A percentile compares a stretch with the other conserved stretches of the same genome.
Conservation (phyloP, 1,284 basidiomycete genomes). For the Phellopilus nigrolimitatus region DNA sequence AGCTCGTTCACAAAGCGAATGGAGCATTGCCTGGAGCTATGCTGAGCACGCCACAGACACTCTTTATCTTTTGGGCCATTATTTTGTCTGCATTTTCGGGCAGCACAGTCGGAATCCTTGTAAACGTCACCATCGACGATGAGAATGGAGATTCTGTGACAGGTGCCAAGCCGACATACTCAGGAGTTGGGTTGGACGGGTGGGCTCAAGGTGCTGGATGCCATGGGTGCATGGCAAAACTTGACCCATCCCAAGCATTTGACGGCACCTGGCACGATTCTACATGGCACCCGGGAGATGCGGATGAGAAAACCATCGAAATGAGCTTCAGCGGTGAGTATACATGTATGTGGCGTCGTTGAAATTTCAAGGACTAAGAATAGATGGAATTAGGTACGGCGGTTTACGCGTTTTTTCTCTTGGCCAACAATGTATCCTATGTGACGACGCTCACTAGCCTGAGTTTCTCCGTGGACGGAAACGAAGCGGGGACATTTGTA, state of each 20-base stretch:
- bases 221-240: constrained; percentile 17
- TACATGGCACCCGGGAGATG: constrained; percentile 15
- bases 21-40: no score
- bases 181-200: not conserved
- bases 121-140: not conserved
- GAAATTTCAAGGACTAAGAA: not conserved
- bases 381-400: constrained; percentile 8
- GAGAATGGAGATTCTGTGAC: not conserved
- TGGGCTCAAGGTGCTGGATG: constrained; percentile 24
- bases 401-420: constrained; percentile 14
- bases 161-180: not conserved
- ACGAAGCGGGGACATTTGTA: not conserved
- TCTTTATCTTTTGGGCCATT: no score
- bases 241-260: constrained; percentile 14
- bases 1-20: no score
- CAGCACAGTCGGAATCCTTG: not conserved
- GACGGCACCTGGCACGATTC: constrained; percentile 25
- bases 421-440: constrained; percentile 5
- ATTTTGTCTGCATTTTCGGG: no score
- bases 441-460: constrained; percentile 9
- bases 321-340: constrained; percentile 12
- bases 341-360: no score
- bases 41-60: no score
- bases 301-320: not conserved
- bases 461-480: constrained; percentile 11